Evolutionary conservation across 2,329 filamentous ascomycete species (phyloP).

Genomic region (Scleromitrula shiraiana): DNA sequence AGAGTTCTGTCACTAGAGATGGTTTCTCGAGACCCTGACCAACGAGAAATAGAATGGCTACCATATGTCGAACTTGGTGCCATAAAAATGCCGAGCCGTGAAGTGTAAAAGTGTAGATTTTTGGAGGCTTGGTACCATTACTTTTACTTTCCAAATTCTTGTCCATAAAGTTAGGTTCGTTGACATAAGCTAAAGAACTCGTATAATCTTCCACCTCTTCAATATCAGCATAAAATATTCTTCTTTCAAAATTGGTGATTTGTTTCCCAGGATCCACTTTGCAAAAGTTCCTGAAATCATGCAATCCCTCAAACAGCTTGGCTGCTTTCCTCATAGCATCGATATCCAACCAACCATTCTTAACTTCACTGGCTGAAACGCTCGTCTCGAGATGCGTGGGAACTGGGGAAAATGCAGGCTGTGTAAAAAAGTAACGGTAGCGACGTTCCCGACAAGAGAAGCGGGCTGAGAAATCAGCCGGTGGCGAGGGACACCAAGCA

Average conservation of each 20-base stretch:
- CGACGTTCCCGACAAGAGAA: conserved; percentile 87
- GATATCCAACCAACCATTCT: conserved; percentile 78
- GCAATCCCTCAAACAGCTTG: conserved; percentile 67
- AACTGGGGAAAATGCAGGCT: conserved; percentile 72
- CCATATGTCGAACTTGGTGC: conserved; percentile 96
- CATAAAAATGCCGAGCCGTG: conserved; percentile 90
- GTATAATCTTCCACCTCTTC: conserved; percentile 53
- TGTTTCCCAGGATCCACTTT: conserved; percentile 88
- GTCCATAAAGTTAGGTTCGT: conserved; percentile 5
- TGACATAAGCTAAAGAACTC: conserved; percentile 49
- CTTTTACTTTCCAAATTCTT: neutral
- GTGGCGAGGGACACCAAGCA: conserved; percentile 84
- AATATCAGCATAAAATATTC: conserved; percentile 74
- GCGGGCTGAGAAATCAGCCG: conserved; percentile 74
- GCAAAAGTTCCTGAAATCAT: conserved; percentile 97
- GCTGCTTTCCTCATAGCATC: conserved; percentile 79
- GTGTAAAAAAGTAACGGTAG: conserved; percentile 97
- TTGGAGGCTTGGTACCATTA: conserved; percentile 33
- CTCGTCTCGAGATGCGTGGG: conserved; percentile 42
- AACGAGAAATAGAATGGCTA: conserved; percentile 84
- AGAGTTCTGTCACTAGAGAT: conserved; percentile 61
- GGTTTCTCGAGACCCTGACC: conserved; percentile 80
- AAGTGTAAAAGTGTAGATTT: conserved; percentile 82
- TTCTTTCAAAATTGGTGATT: conserved; percentile 71
- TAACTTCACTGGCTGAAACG: conserved; percentile 29